These are phyloP conservation scores for Boletus subcaerulescens DNA, from an alignment of 768 basidiomycete genomes.

Conservation along the genomic window DNA sequence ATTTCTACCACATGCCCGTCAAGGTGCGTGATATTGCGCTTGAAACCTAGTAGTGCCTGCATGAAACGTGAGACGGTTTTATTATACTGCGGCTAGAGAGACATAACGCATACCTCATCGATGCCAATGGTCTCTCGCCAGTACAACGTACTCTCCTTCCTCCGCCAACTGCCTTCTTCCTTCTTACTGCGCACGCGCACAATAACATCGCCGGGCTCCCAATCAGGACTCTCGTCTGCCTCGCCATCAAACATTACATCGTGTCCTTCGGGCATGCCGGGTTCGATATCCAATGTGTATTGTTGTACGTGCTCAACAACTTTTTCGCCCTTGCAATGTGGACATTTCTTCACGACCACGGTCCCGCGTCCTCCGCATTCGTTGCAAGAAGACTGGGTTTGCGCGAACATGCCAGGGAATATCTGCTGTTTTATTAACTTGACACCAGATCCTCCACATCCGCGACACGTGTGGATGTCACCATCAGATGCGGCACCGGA, in stretches of 20 bases:
- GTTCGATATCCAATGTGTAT: conserved; percentile 81
- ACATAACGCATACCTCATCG: conserved; percentile 59
- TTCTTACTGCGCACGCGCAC: conserved; percentile 78
- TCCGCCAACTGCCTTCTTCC: conserved; percentile 75
- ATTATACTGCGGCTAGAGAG: not conserved
- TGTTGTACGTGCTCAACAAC: conserved; percentile 76
- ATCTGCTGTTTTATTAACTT: conserved; percentile 86
- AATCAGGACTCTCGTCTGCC: conserved; percentile 93
- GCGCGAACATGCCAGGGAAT: conserved; percentile 95
- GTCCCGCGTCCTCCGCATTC: conserved; percentile 84
- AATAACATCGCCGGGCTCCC: conserved; percentile 93
- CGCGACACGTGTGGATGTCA: conserved; percentile 83
- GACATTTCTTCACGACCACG: conserved; percentile 72
- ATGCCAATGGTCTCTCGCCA: conserved; percentile 90
- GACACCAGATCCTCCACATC: conserved; percentile 83
- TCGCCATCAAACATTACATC: conserved; percentile 96
- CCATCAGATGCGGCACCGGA: conserved; percentile 87
- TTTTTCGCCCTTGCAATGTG: conserved; percentile 80
- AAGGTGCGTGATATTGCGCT: conserved; percentile 85
- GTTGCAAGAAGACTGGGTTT: conserved; percentile 78
- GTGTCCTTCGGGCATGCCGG: conserved; percentile 90
- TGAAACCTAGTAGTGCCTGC: conserved; percentile 95
- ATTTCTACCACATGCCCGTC: conserved; percentile 81
- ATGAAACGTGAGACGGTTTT: not conserved
- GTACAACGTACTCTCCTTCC: conserved; percentile 89